Evolutionary conservation across 192 early-diverging fungal genomes (phyloP).

Genomic region (Pilaira anomala): DNA sequence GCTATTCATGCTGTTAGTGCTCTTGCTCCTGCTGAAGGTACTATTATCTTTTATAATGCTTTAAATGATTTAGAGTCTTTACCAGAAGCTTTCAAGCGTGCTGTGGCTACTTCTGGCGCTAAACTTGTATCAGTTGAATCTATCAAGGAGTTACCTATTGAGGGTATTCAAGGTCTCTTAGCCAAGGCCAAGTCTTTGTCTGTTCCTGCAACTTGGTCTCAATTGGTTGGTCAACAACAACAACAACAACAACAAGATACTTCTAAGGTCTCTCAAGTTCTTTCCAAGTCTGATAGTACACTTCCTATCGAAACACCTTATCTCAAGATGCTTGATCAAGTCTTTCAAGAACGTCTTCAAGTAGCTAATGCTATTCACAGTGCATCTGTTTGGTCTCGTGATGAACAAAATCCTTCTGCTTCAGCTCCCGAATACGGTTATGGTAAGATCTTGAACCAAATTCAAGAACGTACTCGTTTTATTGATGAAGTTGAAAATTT

Average conservation of each 20-base stretch:
- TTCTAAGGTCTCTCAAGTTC: conserved; percentile 22
- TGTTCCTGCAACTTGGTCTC: neutral
- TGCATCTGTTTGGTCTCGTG: conserved; percentile 68
- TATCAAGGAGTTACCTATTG: conserved; percentile 7
- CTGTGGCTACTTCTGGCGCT: neutral
- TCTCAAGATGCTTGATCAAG: conserved; percentile 73
- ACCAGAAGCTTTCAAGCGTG: neutral
- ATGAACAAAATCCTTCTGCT: conserved; percentile 43
- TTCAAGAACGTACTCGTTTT: conserved; percentile 67
- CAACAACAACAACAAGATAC: no score
- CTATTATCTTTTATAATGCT: no score
- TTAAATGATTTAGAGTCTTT: neutral
- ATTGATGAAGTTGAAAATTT: conserved; percentile 58
- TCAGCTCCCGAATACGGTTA: conserved; percentile 88
- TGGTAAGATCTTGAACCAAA: conserved; percentile 66
- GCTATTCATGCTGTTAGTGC: no score
- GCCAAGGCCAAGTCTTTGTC: neutral
- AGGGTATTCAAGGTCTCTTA: conserved; percentile 1
- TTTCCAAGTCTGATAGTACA: conserved; percentile 20
- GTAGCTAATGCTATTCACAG: conserved; percentile 76
- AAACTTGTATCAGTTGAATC: conserved; percentile 3
- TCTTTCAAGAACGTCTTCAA: conserved; percentile 71
- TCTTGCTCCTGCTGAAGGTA: no score
- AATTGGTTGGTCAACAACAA: conserved; percentile 20
- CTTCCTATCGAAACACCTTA: conserved; percentile 69